Base-by-base conservation (phyloP, 768 basidiomycete species). In the Hericium erinaceus region DNA sequence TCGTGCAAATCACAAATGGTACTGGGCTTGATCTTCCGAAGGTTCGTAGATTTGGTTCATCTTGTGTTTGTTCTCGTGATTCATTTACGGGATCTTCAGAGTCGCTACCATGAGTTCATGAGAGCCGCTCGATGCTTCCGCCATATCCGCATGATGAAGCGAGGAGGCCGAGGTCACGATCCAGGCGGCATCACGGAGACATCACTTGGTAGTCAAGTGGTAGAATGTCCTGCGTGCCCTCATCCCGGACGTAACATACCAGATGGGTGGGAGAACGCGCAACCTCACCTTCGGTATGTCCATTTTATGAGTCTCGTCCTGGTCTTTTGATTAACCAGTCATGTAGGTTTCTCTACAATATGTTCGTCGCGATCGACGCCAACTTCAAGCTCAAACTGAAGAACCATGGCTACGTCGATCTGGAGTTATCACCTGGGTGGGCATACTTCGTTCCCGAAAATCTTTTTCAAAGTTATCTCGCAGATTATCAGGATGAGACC, bases 381-480 rank as follows among this genome's bases (percentile, higher is more conserved):
- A 70, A 68, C 54, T 76, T 74, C 53, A 61, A 64, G 1, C 58
- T 74, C 4, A 61, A 61, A 39, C 33, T 24, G 4, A 74, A 70
- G 46, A 63, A 68, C 1, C 64, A 64, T 49, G 16, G 52, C 8
- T 13, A 55, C 22, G 15, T 39, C 16, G 60, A 61, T 28, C 8
- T 40, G 5, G 33, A 58, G 40, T 40, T 64, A 9, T 49, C 44
- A 4, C 40, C 48, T 18, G 58, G 62, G 12, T 64, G 62, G 63
- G 13, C 54, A 15, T 64, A 64, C 48, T 64, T 64, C 48, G 62
- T 64, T 15, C 22, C 46, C 13, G 28, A 48, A 8, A n/a, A 9
- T 10, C 18, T 20, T 11, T 64, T 61, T 44, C n/a, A 54, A 22
- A 6, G 8, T 6, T 40, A 57, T 28, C 12, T 61, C 22, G 33